Evolutionary conservation across 1,284 basidiomycete genomes (phyloP), one percentile per base, ranked within the genome.

Genomic region (Xerocomus nothofagi): DNA sequence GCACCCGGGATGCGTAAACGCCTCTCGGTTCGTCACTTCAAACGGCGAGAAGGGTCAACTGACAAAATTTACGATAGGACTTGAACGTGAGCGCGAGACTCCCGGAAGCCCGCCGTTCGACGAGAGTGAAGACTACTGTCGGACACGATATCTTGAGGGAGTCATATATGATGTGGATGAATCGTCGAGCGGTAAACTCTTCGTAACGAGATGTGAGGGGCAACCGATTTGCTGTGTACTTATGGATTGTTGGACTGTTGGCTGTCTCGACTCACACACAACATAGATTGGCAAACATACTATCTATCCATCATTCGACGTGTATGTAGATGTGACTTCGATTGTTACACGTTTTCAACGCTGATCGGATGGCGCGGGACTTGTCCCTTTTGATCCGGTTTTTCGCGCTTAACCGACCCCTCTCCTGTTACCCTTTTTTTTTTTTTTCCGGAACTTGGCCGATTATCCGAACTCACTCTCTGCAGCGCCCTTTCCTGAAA

Each of bases 131-230:
- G 65, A 72, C 75, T 42, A 67, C 66, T 9, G 67, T 73, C 33
- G 79, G 76, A 32, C 73, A 81, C 50, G 86, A 88, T 61, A 72
- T 88, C 49, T 72, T 77, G 31, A 79, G 86, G 58, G 88, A 90
- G 62, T 82, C 88, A 20, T 91, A 91, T 63, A 89, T 91, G 87
- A 71, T 77, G 65, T 91, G 89, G 88, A 81, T 81, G 55, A 91
- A 91, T 65, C 85, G 85, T 57, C 78, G 81, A 66, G 84, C 85
- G 37, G 65, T 74, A 26, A 77, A 73, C 57, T 45, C 68, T 8
- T 61, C 64, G 26, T 67, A 44, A 49, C 39, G 17, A 7, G 39
- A 11, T 11, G 29, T 18, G 15, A 10, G 29, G 9, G 31, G 23
- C 29, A n/a, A 31, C 31, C 17, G 24, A 31, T 44, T 36, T 24